A percentile compares a stretch with the other conserved stretches of the same genome.
phyloP scores from a whole-genome alignment of 208 protist species.

The Angomonas ambiguus region DNA sequence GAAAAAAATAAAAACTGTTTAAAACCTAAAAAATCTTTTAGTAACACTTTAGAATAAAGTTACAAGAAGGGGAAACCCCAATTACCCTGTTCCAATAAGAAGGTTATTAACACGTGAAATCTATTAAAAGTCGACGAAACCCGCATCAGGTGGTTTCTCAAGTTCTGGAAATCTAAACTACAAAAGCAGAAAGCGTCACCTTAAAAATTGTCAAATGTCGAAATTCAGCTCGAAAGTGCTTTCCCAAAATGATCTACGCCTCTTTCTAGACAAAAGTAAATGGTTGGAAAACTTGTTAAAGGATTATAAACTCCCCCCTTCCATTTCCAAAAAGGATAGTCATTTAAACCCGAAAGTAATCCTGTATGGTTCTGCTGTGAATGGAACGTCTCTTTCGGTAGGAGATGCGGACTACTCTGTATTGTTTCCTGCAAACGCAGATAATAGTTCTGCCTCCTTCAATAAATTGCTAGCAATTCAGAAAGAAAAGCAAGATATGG shows the following conservation, averaged over 20 bases:
- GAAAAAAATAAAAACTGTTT: too few species aligned
- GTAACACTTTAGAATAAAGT: too few species aligned
- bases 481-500: slow-evolving; percentile 36
- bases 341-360: slow-evolving; percentile 36
- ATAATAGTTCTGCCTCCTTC: not conserved
- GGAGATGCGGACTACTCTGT: slow-evolving; percentile 73
- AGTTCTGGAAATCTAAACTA: too few species aligned
- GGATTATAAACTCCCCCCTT: slow-evolving; percentile 15
- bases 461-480: too few species aligned
- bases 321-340: not conserved
- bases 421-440: slow-evolving; percentile 28
- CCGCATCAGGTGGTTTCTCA: too few species aligned
- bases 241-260: slow-evolving; percentile 10
- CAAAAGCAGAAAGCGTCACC: too few species aligned
- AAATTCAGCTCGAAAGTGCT: slow-evolving; percentile 12
- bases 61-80: too few species aligned
- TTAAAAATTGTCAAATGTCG: too few species aligned
- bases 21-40: too few species aligned
- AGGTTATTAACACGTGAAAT: too few species aligned
- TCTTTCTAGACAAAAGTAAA: slow-evolving; percentile 21
- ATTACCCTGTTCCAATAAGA: too few species aligned
- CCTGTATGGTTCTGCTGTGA: slow-evolving; percentile 68
- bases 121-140: too few species aligned
- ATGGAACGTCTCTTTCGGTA: slow-evolving; percentile 63
- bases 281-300: slow-evolving; percentile 24